Evolutionary conservation across 495 filamentous ascomycete genomes (phyloP).

Genomic region (Penicillium ucsense): DNA sequence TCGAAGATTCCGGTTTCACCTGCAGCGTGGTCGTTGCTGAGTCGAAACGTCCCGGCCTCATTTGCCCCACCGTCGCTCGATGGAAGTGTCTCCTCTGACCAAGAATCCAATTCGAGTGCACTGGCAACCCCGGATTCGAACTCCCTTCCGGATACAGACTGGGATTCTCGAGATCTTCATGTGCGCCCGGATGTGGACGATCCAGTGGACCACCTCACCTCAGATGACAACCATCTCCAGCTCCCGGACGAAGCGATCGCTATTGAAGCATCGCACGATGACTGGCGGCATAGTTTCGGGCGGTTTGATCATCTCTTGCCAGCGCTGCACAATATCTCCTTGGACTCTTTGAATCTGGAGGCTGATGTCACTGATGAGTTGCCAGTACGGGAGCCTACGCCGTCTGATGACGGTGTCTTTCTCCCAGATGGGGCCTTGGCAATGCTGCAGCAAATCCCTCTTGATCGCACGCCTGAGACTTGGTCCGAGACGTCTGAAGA

Average conservation of each 20-base stretch:
- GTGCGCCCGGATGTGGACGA: constrained; percentile 23
- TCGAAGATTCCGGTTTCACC: constrained; percentile 71
- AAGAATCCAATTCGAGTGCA: constrained; percentile 66
- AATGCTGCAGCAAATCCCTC: constrained; percentile 65
- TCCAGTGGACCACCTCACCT: constrained; percentile 11
- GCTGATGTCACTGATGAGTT: constrained; percentile 13
- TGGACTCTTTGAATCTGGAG: constrained; percentile 1
- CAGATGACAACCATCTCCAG: constrained; percentile 4
- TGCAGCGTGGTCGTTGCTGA: constrained; percentile 57
- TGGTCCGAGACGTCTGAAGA: constrained; percentile 38
- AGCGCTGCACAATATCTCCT: constrained; percentile 9
- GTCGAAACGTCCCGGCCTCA: constrained; percentile 55
- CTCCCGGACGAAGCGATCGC: constrained; percentile 25
- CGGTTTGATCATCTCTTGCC: constrained; percentile 27
- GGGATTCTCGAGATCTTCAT: constrained; percentile 28
- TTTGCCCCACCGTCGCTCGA: constrained; percentile 81
- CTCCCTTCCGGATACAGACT: constrained; percentile 40
- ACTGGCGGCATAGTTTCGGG: constrained; percentile 32
- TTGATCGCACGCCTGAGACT: constrained; percentile 39
- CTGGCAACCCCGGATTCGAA: constrained; percentile 71
- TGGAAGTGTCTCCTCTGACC: constrained; percentile 77
- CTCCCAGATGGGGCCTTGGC: constrained; percentile 70
- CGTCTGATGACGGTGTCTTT: constrained; percentile 56
- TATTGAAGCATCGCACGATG: constrained; percentile 25
- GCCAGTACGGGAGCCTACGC: constrained; percentile 19